Evolutionary conservation across 768 basidiomycete genomes (phyloP).

Genomic region (Roridomyces roridus): DNA sequence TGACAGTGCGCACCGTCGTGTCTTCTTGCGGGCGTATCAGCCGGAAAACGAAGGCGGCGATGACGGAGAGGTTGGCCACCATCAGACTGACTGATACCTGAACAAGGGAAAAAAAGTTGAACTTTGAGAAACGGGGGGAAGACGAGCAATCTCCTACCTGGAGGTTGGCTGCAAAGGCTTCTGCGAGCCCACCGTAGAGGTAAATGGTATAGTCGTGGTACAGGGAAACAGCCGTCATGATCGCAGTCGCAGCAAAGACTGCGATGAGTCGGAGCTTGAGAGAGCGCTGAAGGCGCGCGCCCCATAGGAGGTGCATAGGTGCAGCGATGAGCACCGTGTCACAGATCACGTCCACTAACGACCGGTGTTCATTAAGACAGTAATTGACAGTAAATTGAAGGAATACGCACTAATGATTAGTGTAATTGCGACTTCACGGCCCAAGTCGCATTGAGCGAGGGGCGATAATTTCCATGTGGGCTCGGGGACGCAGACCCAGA

Average conservation of each 20-base stretch:
- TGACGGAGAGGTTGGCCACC: too few relatives aligned
- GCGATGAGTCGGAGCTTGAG: slow-evolving; percentile 45
- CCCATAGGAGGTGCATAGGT: slow-evolving; percentile 49
- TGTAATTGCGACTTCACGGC: slow-evolving; percentile 46
- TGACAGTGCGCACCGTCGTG: too few relatives aligned
- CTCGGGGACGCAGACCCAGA: slow-evolving; percentile 38
- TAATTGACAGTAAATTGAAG: too few relatives aligned
- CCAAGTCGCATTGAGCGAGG: slow-evolving; percentile 45
- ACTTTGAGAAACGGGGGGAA: not conserved
- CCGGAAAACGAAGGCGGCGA: too few relatives aligned
- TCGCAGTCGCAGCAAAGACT: slow-evolving; percentile 50
- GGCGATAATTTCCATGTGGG: slow-evolving; percentile 29
- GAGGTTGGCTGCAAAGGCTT: slow-evolving; percentile 34
- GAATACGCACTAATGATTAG: slow-evolving; percentile 51
- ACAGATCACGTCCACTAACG: not conserved
- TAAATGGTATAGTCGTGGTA: slow-evolving; percentile 43
- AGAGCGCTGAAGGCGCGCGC: slow-evolving; percentile 35
- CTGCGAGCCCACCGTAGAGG: slow-evolving; percentile 26
- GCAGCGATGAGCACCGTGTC: slow-evolving; percentile 42
- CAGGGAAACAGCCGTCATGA: slow-evolving; percentile 42
- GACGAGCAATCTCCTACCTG: slow-evolving; percentile 34
- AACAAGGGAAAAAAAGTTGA: not conserved
- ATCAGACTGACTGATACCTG: too few relatives aligned
- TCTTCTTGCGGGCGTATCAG: too few relatives aligned
- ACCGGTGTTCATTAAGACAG: not conserved